These are phyloP conservation scores for Manihot esculenta DNA, from an alignment of 441 rosid species.

Conservation along the genomic window DNA sequence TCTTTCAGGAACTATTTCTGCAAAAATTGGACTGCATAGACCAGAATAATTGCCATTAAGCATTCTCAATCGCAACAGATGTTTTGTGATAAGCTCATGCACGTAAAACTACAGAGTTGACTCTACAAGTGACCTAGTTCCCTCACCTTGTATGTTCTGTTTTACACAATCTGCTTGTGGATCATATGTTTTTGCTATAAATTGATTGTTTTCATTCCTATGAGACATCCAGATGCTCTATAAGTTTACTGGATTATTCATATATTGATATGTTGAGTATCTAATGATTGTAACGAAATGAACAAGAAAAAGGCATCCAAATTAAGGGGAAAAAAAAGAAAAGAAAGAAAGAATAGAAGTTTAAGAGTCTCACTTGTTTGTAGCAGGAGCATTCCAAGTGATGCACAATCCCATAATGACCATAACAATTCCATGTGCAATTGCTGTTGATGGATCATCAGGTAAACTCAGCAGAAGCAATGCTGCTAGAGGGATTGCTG, in stretches of 20 bases:
- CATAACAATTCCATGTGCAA: conserved; percentile 44
- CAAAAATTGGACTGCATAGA: conserved; percentile 45
- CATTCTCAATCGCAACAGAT: neutral
- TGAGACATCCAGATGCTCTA: neutral
- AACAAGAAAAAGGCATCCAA: no score
- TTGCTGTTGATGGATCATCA: conserved; percentile 60
- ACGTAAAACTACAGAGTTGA: neutral
- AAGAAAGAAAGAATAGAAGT: neutral
- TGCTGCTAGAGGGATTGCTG: conserved; percentile 79
- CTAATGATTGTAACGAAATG: neutral
- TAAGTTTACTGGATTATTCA: neutral
- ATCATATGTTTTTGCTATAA: neutral
- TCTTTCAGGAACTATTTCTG: conserved; percentile 49
- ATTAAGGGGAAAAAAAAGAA: no score
- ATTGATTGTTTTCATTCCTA: neutral
- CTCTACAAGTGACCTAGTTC: neutral
- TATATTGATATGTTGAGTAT: neutral
- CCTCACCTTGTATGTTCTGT: neutral
- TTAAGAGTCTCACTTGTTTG: conserved; percentile 13
- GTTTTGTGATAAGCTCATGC: neutral
- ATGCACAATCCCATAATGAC: conserved; percentile 52
- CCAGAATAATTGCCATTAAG: conserved; percentile 11
- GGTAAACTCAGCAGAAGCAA: conserved; percentile 66
- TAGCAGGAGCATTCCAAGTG: conserved; percentile 66
- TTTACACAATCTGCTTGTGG: neutral